Evolutionary conservation across 169 alveolate species (phyloP), one percentile per base, ranked within the genome.

Genomic region (Eimeria tenella): DNA sequence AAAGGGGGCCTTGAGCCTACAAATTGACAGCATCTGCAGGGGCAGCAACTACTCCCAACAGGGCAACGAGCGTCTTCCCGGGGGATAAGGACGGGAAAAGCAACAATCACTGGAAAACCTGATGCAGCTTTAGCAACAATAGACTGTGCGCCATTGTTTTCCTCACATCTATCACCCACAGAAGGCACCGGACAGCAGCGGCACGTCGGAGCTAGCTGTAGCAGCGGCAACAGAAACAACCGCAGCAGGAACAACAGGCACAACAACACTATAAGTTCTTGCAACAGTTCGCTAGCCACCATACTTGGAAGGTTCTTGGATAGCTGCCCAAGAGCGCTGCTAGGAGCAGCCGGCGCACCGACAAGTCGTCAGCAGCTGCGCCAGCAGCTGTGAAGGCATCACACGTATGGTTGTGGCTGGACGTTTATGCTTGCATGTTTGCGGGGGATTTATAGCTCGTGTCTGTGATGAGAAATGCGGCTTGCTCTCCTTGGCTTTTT

Each of bases 161-260:
- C 42, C 42, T 2, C 42, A 31, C 42, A 31, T 31, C 2, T 31
- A 31, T 31, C 42, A 31, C 42, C 2, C 42, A 31, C 42, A 31
- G 42, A 2, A 31, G 42, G 42, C 42, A 31, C 42, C 42, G 42
- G 42, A 31, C 42, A 2, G 42, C 42, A 31, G 42, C 42, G 42
- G 15, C 11, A 15, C 81, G n/a, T n/a, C 49, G 21, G 10, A n/a
- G 21, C 50, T 31, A 70, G 53, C 81, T 19, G 81, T 31, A 70
- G 81, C 81, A 25, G 81, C 81, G 21, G 53, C 81, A 70, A 31
- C 81, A 70, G 49, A 19, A 25, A 17, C 81, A 70, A 25, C 15
- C 31, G 10, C 81, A 6, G 1, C 81, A 70, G 81, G 50, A 70
- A 31, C 81, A 25, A 70, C 19, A 70, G 81, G 21, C 15, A 31